Conservation (phyloP, 2,329 filamentous ascomycete genomes). For the Lasiodiplodia citricola region DNA sequence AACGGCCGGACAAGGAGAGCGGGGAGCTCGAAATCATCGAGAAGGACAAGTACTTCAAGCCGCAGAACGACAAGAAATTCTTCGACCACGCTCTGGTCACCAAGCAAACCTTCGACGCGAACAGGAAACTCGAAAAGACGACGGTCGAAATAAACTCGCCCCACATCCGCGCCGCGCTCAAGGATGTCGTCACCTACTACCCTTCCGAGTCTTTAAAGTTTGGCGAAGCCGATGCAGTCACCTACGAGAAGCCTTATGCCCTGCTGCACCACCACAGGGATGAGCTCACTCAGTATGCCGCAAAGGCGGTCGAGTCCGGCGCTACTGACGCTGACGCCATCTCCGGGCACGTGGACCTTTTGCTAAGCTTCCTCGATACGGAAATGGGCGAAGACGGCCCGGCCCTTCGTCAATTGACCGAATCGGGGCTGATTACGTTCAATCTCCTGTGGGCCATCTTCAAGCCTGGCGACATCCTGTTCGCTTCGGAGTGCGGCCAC, state of each 20-base stretch:
- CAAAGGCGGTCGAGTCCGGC: conserved; percentile 5
- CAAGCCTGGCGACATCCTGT: conserved; percentile 36
- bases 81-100: conserved; percentile 33
- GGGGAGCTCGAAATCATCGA: conserved; percentile 26
- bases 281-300: conserved; percentile 44
- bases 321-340: conserved; percentile 31
- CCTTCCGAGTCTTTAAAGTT: conserved; percentile 42
- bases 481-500: conserved; percentile 37
- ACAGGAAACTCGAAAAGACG: conserved; percentile 32
- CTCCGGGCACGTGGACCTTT: conserved; percentile 33
- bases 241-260: conserved; percentile 54
- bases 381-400: conserved; percentile 31
- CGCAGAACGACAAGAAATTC: conserved; percentile 23
- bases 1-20: conserved; percentile 23
- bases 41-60: conserved; percentile 25
- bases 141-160: conserved; percentile 35
- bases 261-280: conserved; percentile 55
- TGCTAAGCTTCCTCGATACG: conserved; percentile 31
- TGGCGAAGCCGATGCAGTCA: conserved; percentile 36
- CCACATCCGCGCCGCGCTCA: conserved; percentile 53
- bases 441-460: conserved; percentile 32
- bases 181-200: conserved; percentile 57
- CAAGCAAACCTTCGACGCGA: conserved; percentile 33
- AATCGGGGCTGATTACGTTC: conserved; percentile 30
- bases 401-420: conserved; percentile 27